Evolutionary conservation across 2,329 filamentous ascomycete species (phyloP).

Genomic region (Lachnellula subtilissima): DNA sequence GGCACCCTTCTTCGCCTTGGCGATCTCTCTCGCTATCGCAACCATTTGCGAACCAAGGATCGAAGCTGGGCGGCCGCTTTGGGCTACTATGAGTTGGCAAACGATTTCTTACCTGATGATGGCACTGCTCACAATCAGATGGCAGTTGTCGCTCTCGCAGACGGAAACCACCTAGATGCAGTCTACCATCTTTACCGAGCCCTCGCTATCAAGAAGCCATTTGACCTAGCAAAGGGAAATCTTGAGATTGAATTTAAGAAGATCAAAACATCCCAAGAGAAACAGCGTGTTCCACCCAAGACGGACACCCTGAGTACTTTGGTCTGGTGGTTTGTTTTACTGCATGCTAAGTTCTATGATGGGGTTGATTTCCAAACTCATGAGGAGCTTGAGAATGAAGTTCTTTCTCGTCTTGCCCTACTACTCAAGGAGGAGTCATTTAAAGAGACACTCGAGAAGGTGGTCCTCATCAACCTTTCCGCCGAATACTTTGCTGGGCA

Average conservation of each 20-base stretch:
- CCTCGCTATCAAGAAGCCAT: constrained; percentile 67
- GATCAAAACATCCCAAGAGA: constrained; percentile 52
- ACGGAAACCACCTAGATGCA: constrained; percentile 74
- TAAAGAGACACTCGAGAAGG: constrained; percentile 65
- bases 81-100: constrained; percentile 79
- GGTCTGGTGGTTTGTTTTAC: constrained; percentile 74
- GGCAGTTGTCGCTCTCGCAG: constrained; percentile 75
- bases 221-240: constrained; percentile 70
- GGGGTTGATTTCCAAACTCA: constrained; percentile 70
- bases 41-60: constrained; percentile 63
- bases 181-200: constrained; percentile 89
- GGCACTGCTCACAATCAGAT: constrained; percentile 87
- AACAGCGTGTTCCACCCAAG: constrained; percentile 27
- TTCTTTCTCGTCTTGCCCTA: constrained; percentile 71
- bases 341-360: constrained; percentile 80
- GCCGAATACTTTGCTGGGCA: constrained; percentile 69
- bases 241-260: constrained; percentile 75
- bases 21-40: constrained; percentile 82
- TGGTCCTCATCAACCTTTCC: constrained; percentile 80
- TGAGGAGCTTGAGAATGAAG: constrained; percentile 78
- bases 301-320: constrained; percentile 49
- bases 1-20: constrained; percentile 80
- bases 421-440: constrained; percentile 65
- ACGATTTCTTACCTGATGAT: constrained; percentile 70
- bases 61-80: constrained; percentile 75